These are phyloP conservation scores for Amyloporia xantha DNA, from an alignment of 768 basidiomycete species.

Conservation along the genomic window DNA sequence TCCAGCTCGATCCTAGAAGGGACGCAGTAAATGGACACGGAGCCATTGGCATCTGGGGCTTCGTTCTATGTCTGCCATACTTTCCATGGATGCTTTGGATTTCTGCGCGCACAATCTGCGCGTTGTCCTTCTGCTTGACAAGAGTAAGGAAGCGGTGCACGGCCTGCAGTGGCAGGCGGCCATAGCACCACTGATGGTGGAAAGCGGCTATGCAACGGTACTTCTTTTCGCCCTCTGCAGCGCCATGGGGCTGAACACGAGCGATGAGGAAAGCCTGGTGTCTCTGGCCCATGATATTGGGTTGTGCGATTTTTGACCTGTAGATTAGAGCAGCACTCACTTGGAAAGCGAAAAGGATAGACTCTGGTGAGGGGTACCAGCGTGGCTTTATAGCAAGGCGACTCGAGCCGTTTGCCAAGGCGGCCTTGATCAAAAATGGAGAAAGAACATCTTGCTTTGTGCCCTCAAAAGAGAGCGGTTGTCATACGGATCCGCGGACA, in stretches of 20 bases:
- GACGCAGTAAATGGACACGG: constrained; percentile 30
- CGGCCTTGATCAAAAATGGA: too few species aligned
- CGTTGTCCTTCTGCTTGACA: constrained; percentile 30
- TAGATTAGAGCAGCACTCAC: too few species aligned
- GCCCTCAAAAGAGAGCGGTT: too few species aligned
- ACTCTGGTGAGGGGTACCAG: too few species aligned
- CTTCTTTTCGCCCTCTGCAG: constrained; percentile 10
- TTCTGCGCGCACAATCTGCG: constrained; percentile 30
- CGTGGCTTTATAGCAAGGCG: too few species aligned
- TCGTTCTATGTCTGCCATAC: constrained; percentile 17
- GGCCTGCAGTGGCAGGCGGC: constrained; percentile 26
- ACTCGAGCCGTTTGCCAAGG: too few species aligned
- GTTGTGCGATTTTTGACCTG: too few species aligned
- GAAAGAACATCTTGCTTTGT: too few species aligned
- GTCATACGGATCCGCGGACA: too few species aligned
- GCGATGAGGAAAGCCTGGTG: constrained; percentile 37
- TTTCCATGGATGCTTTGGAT: constrained; percentile 25
- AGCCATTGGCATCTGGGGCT: constrained; percentile 12
- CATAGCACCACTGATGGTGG: constrained; percentile 37
- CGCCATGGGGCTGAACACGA: constrained; percentile 22
- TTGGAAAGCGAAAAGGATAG: too few species aligned
- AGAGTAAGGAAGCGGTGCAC: constrained; percentile 29
- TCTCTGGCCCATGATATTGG: constrained; percentile 31
- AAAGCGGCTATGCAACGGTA: constrained; percentile 36
- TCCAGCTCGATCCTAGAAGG: constrained; percentile 27